Percentiles rank a stretch among this genome's conserved stretches.
These are phyloP conservation scores for Penicillium sp. DNA, from an alignment of 2,329 filamentous ascomycete species.

Conservation along the genomic window DNA sequence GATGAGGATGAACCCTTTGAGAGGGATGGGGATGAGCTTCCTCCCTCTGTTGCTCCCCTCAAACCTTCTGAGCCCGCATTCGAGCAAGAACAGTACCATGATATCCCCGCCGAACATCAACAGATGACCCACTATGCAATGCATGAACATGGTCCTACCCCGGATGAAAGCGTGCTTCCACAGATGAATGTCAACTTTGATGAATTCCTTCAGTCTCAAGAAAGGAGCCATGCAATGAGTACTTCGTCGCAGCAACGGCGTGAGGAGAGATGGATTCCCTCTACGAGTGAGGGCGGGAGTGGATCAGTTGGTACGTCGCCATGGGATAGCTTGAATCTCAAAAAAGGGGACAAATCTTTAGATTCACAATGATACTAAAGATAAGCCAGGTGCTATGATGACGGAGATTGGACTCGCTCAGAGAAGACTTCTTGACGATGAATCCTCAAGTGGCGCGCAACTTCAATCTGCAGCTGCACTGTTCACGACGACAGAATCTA, in stretches of 20 bases:
- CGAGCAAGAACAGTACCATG: slow-evolving; percentile 13
- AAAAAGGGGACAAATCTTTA: background rate
- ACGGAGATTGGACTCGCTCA: slow-evolving; percentile 36
- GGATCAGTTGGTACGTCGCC: slow-evolving; percentile 31
- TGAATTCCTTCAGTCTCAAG: slow-evolving; percentile 36
- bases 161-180: slow-evolving; percentile 13
- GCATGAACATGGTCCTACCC: slow-evolving; percentile 2
- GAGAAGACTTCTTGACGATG: slow-evolving; percentile 31
- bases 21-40: slow-evolving; percentile 26
- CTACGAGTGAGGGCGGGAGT: slow-evolving; percentile 21
- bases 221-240: slow-evolving; percentile 10
- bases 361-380: slow-evolving; percentile 1
- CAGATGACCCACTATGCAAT: slow-evolving; percentile 6
- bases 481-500: slow-evolving; percentile 18
- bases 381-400: slow-evolving; percentile 31
- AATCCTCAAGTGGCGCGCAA: slow-evolving; percentile 16
- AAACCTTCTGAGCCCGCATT: slow-evolving; percentile 17
- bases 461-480: slow-evolving; percentile 14
- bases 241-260: slow-evolving; percentile 35
- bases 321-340: background rate
- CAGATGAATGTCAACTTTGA: slow-evolving; percentile 38
- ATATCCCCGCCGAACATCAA: slow-evolving; percentile 13
- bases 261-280: slow-evolving; percentile 37
- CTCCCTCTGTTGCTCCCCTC: slow-evolving; percentile 19
- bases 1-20: slow-evolving; percentile 42